phyloP scores from a whole-genome alignment of 371 early-diverging fungal genomes.

The Coemansia sp. region DNA sequence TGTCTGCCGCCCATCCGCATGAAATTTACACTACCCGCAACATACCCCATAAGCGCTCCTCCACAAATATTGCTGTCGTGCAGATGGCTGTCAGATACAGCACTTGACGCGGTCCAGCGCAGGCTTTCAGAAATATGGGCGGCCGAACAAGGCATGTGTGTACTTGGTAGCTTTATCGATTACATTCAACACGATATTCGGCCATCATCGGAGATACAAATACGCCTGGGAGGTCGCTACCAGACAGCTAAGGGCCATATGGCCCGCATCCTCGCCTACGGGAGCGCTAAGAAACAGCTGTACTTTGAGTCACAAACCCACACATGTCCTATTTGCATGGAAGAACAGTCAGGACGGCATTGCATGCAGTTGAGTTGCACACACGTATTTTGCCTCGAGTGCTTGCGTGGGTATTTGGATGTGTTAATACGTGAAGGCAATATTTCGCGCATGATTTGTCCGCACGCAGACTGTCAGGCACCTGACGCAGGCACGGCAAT shows the following conservation, averaged over 20 bases:
- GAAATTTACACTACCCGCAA: background rate
- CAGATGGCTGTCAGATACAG: background rate
- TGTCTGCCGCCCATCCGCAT: background rate
- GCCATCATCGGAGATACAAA: background rate
- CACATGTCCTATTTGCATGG: slow-evolving; percentile 53
- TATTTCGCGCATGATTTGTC: background rate
- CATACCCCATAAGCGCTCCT: background rate
- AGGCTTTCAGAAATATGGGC: background rate
- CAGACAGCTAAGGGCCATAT: background rate
- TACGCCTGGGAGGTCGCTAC: background rate
- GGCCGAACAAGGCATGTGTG: background rate
- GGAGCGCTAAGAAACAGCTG: background rate
- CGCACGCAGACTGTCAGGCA: background rate
- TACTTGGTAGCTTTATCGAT: background rate
- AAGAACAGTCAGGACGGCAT: slow-evolving; percentile 38
- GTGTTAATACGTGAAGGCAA: background rate
- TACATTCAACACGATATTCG: background rate
- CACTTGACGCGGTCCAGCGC: background rate
- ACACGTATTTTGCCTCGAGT: slow-evolving; percentile 52
- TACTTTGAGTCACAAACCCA: slow-evolving; percentile 31
- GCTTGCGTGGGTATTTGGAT: slow-evolving; percentile 22
- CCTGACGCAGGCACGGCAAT: background rate
- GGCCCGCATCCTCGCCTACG: background rate
- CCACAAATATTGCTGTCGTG: background rate
- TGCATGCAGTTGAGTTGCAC: slow-evolving; percentile 48